Base-by-base conservation (phyloP, 257 asterid species). In the Mentha longifolia region DNA sequence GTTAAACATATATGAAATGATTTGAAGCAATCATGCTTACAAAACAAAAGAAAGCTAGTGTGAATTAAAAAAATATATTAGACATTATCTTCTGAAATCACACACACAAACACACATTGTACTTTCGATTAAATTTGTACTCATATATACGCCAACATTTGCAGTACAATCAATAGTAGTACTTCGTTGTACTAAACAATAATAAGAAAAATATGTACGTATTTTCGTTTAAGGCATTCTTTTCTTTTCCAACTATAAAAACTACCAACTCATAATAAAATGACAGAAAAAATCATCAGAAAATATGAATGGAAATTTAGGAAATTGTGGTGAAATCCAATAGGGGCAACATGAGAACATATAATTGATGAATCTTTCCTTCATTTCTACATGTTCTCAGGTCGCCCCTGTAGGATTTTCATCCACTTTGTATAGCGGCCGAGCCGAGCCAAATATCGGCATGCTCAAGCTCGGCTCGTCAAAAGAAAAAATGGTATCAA, bases 331-430 rank as follows among this genome's bases (percentile, higher is more conserved):
- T 39, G 61, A 67, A 41, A 60, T 71, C 80, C 78, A 67, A 43
- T 64, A 0, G 80, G 83, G 78, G 75, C 69, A 33, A 79, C 78
- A 75, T 75, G 83, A 54, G 83, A 79, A 75, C 80, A 75, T 79
- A 75, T 69, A 37, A 50, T 16, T 8, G 22, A 15, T 1, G 28
- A 11, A 2, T 12, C 25, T 13, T 13, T 33, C 14, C 15, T 62
- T 33, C 39, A 33, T 33, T 33, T 43, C 66, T 67, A 61, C 64
- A 79, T 79, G 83, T 79, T 79, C 83, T 79, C 83, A 79, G 80
- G 80, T 79, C 83, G 78, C 80, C 83, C 83, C 83, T 67, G 78
- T 43, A 20, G 76, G 78, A 58, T 78, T 67, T 37, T 28, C 17
- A 17, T 67, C 78, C 80, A 79, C 52, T 15, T 12, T 43, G 3